Evolutionary conservation across 208 protist species (phyloP).

Genomic region (Crithidia brevicula): DNA sequence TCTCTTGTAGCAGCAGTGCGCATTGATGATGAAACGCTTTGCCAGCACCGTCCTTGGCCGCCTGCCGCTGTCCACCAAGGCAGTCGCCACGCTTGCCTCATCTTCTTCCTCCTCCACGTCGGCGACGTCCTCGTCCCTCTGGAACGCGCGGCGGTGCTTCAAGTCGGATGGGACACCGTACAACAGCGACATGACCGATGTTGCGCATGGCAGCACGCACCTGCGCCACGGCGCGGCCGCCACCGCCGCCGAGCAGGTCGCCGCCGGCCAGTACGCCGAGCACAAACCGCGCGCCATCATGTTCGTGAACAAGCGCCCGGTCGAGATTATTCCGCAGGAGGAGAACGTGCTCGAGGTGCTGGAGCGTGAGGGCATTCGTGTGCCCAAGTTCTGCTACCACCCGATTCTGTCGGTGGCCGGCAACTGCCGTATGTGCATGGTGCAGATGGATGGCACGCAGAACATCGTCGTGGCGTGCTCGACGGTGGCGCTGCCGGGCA

Average conservation of each 20-base stretch:
- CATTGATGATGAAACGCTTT: conserved; percentile 34
- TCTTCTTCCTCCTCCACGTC: not conserved
- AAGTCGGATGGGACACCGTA: conserved; percentile 73
- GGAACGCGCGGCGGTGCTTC: conserved; percentile 52
- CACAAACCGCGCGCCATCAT: conserved; percentile 89
- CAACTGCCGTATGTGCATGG: conserved; percentile 98
- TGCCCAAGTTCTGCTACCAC: conserved; percentile 94
- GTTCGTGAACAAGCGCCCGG: conserved; percentile 92
- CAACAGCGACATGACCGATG: conserved; percentile 66
- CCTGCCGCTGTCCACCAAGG: not conserved
- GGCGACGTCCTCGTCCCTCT: conserved; percentile 6
- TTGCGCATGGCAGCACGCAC: conserved; percentile 66
- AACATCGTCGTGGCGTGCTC: conserved; percentile 97
- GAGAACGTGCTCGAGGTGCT: conserved; percentile 92
- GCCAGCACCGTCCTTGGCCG: conserved; percentile 4
- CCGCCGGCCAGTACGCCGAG: conserved; percentile 86
- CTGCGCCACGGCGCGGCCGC: conserved; percentile 46
- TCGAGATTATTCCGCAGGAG: conserved; percentile 92
- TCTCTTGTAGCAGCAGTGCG: not conserved
- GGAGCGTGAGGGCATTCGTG: conserved; percentile 88
- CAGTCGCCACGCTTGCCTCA: not conserved
- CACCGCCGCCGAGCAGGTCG: conserved; percentile 65
- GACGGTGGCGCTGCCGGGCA: conserved; percentile 94
- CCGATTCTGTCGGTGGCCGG: conserved; percentile 95
- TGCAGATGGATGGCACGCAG: conserved; percentile 95